Conservation (phyloP, 83 land plant genomes). For the Picea abies region DNA sequence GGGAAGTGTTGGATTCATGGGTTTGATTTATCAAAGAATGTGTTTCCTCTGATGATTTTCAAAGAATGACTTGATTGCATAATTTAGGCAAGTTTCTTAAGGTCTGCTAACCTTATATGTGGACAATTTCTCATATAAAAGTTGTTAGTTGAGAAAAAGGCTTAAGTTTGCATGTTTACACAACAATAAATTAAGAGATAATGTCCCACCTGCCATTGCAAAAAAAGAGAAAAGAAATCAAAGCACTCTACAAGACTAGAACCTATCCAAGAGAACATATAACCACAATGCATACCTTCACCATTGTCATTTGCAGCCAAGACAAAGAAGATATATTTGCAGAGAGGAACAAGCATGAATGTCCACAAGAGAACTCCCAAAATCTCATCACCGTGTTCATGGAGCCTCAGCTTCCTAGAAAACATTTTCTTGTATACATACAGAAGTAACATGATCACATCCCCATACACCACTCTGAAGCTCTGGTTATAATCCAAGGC, state of each 20-base stretch:
- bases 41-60: conserved; percentile 33
- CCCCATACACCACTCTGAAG: conserved; percentile 37
- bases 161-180: conserved; percentile 72
- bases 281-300: conserved; percentile 28
- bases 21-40: conserved; percentile 31
- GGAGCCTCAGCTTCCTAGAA: conserved; percentile 24
- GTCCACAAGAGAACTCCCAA: conserved; percentile 44
- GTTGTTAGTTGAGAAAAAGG: conserved; percentile 66
- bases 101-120: conserved; percentile 42
- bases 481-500: conserved; percentile 31
- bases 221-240: not conserved
- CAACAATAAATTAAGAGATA: conserved; percentile 74
- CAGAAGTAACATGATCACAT: conserved; percentile 37
- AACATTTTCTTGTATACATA: conserved; percentile 46
- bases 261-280: not conserved
- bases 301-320: conserved; percentile 50
- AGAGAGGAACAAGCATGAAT: conserved; percentile 37
- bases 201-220: conserved; percentile 68
- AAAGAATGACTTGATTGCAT: conserved; percentile 34
- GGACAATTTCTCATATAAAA: conserved; percentile 62
- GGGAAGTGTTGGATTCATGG: conserved; percentile 76
- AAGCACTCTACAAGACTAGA: not conserved
- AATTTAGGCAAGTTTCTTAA: conserved; percentile 23
- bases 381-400: conserved; percentile 29
- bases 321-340: conserved; percentile 33